phyloP scores from a whole-genome alignment of 2,329 filamentous ascomycete genomes.

The Neofusicoccum sp. region DNA sequence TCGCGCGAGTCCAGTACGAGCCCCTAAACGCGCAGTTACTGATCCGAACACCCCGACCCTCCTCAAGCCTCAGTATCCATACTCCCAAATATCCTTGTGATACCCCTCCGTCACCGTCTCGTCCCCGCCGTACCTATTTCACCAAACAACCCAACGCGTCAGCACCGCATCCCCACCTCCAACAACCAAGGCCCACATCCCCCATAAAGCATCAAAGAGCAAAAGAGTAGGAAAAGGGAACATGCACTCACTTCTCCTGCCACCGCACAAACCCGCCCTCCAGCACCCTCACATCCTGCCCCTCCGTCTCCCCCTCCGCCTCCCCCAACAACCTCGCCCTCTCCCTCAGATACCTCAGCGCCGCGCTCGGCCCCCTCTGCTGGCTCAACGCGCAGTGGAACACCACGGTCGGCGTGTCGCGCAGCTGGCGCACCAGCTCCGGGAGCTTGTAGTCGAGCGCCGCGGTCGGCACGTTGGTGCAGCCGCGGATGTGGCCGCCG shows the following conservation, averaged over 20 bases:
- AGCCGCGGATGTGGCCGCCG: constrained; percentile 81
- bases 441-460: constrained; percentile 75
- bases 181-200: not conserved
- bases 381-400: constrained; percentile 95
- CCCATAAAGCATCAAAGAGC: not conserved
- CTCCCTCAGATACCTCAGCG: constrained; percentile 74
- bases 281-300: constrained; percentile 76
- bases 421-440: constrained; percentile 74
- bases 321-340: constrained; percentile 51
- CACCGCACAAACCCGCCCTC: constrained; percentile 83
- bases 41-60: not conserved
- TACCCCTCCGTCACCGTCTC: constrained; percentile 79
- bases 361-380: constrained; percentile 82
- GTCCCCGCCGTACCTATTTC: constrained; percentile 69
- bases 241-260: constrained; percentile 67
- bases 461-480: constrained; percentile 70
- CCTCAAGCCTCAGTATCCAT: constrained; percentile 35
- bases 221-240: not conserved
- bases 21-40: constrained; percentile 2
- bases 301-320: constrained; percentile 22
- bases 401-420: constrained; percentile 77
- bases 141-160: not conserved
- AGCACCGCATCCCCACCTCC: not conserved
- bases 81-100: constrained; percentile 78
- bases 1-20: constrained; percentile 4